Evolutionary conservation across 495 filamentous ascomycete species (phyloP).

Genomic region (Penicillium soppii): DNA sequence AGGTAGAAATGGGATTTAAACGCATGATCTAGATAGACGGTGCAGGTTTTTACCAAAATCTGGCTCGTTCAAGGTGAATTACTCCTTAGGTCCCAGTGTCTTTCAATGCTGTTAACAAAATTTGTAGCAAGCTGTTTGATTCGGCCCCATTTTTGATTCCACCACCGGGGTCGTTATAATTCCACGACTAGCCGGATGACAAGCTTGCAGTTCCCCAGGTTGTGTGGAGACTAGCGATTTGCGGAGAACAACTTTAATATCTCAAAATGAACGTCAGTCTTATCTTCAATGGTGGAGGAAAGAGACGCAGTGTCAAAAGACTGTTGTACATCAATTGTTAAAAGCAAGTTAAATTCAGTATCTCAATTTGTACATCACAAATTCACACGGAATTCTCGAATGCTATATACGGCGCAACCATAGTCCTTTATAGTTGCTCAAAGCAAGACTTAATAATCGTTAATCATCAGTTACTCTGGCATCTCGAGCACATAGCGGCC

Average conservation of each 20-base stretch:
- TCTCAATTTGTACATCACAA: background rate
- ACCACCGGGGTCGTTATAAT: background rate
- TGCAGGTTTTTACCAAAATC: background rate
- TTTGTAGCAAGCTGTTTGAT: background rate
- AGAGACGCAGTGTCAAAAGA: too few relatives aligned
- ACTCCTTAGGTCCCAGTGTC: background rate
- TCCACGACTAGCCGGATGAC: background rate
- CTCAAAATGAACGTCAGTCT: background rate
- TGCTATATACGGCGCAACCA: background rate
- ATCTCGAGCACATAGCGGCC: constrained; percentile 82
- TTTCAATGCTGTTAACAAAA: background rate
- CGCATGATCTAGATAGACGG: background rate
- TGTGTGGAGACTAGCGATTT: background rate
- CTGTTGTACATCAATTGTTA: background rate
- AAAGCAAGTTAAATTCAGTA: background rate
- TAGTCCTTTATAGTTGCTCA: too few relatives aligned
- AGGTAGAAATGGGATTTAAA: background rate
- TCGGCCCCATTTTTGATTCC: background rate
- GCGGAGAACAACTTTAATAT: background rate
- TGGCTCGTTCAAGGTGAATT: background rate
- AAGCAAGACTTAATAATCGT: background rate
- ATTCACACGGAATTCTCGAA: background rate
- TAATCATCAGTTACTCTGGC: constrained; percentile 35
- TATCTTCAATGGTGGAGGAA: background rate
- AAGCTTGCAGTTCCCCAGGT: background rate